Base-by-base conservation (phyloP, 2,329 filamentous ascomycete species). In the Trematosphaeria pertusa region DNA sequence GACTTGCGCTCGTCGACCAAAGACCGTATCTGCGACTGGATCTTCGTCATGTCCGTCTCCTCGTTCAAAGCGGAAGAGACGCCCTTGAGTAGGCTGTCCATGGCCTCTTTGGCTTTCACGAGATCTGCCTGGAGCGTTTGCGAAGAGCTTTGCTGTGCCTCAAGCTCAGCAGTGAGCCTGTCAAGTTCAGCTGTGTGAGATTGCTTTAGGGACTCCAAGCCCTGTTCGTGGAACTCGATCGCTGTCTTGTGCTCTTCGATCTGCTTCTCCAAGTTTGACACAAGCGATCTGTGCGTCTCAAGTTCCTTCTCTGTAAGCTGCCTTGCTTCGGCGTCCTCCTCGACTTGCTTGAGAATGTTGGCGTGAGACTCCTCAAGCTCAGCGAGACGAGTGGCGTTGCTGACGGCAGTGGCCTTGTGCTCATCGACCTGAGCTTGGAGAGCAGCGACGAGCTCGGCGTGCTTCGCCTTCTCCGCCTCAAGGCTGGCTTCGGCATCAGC, bases 391-490 rank as follows among this genome's bases (percentile, higher is more conserved):
- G 81, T 68, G 10, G 85, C 78, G 60, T 92, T 89, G 56, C 77
- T 80, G 53, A 82, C 81, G 59, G 95, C 87, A 28, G 88, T 83
- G 3, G 81, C 75, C 73, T 89, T 92, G 74, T 96, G 91, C 65
- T 91, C 86, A 40, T 92, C 85, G 42, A 97, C 87, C 66, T 96
- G 87, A 48, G 75, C 80, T 52, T 88, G 87, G 32, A 97, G 73
- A 17, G 75, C 65, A 43, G 79, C 77, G 9, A 85, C 72, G 17
- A 79, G 78, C 28, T 81, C 77, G 48, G 85, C 77, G 18, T 78
- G 75, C 54, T 73, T 71, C 4, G 58, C 30, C 12, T 70, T 69
- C 62, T 78, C 75, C 43, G 73, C 61, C 33, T 75, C 71, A 6
- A 77, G 58, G 35, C 61, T 59, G 18, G 61, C 58, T 4, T 63